phyloP scores from a whole-genome alignment of 257 asterid species.

The Solanum paucissectum region DNA sequence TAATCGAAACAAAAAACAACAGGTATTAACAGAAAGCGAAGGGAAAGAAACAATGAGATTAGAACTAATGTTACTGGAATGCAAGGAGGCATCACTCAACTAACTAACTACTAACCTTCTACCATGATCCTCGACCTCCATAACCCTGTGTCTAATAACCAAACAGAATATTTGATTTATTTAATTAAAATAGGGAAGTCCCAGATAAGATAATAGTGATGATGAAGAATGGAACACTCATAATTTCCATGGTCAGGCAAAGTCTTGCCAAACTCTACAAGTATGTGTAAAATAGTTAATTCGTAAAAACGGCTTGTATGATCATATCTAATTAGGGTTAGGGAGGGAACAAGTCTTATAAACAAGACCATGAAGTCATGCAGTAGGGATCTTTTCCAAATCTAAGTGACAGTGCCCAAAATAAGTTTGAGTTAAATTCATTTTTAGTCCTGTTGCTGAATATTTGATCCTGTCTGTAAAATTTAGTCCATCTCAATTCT shows the following conservation, averaged over 20 bases:
- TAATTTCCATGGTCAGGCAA: not conserved
- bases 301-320: not conserved
- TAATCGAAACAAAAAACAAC: not conserved
- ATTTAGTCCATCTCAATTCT: not conserved
- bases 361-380: not conserved
- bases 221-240: not conserved
- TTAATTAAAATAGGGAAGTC: not conserved
- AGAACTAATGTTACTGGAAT: not conserved
- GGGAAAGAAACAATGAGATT: not conserved
- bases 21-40: not conserved
- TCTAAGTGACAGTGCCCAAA: not conserved
- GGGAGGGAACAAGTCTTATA: not conserved
- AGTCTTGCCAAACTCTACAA: not conserved
- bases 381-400: not conserved
- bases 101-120: not conserved
- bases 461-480: not conserved
- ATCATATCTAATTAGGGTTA: not conserved
- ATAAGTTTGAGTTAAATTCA: not conserved
- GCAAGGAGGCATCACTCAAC: not conserved
- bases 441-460: not conserved
- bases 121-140: not conserved
- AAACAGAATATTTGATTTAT: not conserved
- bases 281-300: not conserved
- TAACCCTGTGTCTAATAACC: not conserved
- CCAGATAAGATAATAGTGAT: not conserved